Evolutionary conservation across 805 yeast species (phyloP), one percentile per base, ranked within the genome.

Genomic region (Cyberlindnera japonica): DNA sequence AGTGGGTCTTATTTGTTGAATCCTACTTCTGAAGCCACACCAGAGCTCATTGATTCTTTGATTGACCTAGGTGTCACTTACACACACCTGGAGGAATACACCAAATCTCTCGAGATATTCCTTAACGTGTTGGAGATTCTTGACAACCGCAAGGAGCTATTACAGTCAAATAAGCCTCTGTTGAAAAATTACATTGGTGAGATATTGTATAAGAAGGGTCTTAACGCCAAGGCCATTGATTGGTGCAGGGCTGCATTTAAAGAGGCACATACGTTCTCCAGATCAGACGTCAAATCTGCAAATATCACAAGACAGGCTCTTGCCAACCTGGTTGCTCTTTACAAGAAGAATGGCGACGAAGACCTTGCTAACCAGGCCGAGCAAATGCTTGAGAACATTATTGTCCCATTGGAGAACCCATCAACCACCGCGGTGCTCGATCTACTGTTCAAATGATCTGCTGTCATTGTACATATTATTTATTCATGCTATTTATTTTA

Each of bases 161-260:
- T n/a, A 14, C 27, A 24, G 6, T 20, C 37, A 3, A 16, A 33
- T 22, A 24, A 35, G 5, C 71, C 75, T 6, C 44, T 69, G 33
- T 38, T 71, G 25, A 67, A 67, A 48, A 57, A 65, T 26, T 68
- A 70, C 45, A 52, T 70, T 7, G 65, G 74, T 31, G 75, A 72
- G 47, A 48, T 72, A 6, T 44, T 71, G 3, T 71, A 71, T 65
- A 51, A 51, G 24, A 58, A 63, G 23, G 61, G 62, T 1, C 38
- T 61, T 3, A 47, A 57, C 3, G 30, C 48, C 5, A 58, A 63
- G 32, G 68, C 75, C 0, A 55, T 70, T n/a, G 64, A 64, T 41
- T 62, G 69, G 59, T 69, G 65, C 9, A 63, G 65, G 40, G 66
- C 67, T 24, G 58, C 68, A 3, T 66, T 67, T 13, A 54, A 59